Evolutionary conservation across 768 basidiomycete species (phyloP).

Genomic region (Chalciporus piperatus): DNA sequence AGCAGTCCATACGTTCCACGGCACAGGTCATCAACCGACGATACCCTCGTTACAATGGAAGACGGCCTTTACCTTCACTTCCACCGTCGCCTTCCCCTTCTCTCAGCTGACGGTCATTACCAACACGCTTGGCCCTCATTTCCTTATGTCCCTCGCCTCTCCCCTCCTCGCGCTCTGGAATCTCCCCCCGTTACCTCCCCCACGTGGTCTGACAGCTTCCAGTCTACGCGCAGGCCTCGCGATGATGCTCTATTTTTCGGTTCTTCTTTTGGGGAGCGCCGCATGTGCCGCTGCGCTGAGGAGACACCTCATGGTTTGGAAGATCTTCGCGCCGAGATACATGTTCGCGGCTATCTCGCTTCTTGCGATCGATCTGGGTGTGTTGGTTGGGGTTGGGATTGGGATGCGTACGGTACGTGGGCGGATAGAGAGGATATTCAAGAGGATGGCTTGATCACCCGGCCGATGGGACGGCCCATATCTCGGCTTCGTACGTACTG

Average conservation of each 20-base stretch:
- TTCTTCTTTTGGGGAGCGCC: slow-evolving; percentile 66
- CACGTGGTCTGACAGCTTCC: slow-evolving; percentile 32
- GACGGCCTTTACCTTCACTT: slow-evolving; percentile 78
- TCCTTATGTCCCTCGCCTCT: slow-evolving; percentile 62
- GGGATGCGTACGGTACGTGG: slow-evolving; percentile 21
- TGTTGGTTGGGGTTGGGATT: slow-evolving; percentile 22
- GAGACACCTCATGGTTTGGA: slow-evolving; percentile 97
- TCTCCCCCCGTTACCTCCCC: slow-evolving; percentile 52
- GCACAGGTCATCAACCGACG: slow-evolving; percentile 90
- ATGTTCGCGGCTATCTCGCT: slow-evolving; percentile 72
- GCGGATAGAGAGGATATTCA: slow-evolving; percentile 23
- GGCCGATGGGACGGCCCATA: background rate
- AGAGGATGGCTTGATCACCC: slow-evolving; percentile 6
- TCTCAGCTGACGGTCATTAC: slow-evolving; percentile 70
- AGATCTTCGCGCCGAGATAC: slow-evolving; percentile 95
- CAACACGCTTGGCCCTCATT: slow-evolving; percentile 75
- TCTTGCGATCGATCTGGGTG: slow-evolving; percentile 65
- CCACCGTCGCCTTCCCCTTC: slow-evolving; percentile 65
- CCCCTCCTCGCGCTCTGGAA: slow-evolving; percentile 86
- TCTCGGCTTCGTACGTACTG: background rate
- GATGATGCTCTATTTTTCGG: slow-evolving; percentile 66
- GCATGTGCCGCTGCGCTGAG: slow-evolving; percentile 71
- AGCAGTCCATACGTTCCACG: slow-evolving; percentile 74
- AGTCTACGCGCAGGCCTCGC: slow-evolving; percentile 56
- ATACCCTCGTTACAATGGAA: slow-evolving; percentile 96